Percentiles rank a stretch among this genome's conserved stretches.
Evolutionary conservation across 257 asterid genomes (phyloP).

Genomic region (Haberlea rhodopensis): DNA sequence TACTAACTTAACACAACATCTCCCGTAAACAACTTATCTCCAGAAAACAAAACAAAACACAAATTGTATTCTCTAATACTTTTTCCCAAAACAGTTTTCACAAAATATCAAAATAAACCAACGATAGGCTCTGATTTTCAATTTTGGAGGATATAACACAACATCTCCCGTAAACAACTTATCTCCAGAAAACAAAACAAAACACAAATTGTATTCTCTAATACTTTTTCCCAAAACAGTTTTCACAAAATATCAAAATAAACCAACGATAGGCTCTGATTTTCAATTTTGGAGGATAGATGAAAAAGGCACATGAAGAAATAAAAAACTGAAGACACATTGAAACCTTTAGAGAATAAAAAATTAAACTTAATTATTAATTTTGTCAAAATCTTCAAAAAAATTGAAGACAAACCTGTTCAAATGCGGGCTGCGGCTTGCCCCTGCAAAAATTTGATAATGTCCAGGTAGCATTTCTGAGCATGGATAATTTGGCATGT

Average conservation of each 20-base stretch:
- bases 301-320: neutral
- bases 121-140: neutral
- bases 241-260: neutral
- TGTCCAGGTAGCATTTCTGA: constrained; percentile 20
- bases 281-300: neutral
- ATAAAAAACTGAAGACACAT: neutral
- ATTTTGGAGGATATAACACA: neutral
- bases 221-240: neutral
- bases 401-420: constrained; percentile 4
- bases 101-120: neutral
- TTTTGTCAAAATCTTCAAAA: neutral
- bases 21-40: neutral
- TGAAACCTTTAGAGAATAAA: neutral
- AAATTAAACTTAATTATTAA: too few relatives aligned
- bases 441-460: constrained; percentile 20
- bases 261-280: neutral
- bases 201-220: neutral
- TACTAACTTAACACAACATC: too few relatives aligned
- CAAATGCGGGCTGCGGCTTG: constrained; percentile 16
- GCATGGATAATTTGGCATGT: constrained; percentile 14
- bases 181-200: neutral
- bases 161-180: neutral
- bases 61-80: neutral
- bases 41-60: neutral
- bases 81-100: neutral